Percentiles rank a stretch among this genome's conserved stretches.
These are phyloP conservation scores for Populus hybrid DNA, from an alignment of 441 rosid species.

Conservation along the genomic window DNA sequence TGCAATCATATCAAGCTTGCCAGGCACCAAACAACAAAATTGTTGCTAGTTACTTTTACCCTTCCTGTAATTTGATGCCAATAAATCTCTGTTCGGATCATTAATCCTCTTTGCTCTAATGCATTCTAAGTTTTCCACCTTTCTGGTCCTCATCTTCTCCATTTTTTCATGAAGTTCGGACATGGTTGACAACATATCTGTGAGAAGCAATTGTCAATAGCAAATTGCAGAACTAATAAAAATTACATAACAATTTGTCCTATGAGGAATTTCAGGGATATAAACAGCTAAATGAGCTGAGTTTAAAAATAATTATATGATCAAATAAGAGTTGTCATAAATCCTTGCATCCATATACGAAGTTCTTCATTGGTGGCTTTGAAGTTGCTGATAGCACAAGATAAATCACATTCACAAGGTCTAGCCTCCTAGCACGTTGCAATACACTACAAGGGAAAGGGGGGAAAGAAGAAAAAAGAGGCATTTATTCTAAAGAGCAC, in stretches of 20 bases:
- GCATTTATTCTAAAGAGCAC: background rate
- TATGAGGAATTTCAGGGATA: background rate
- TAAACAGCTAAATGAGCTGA: background rate
- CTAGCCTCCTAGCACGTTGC: background rate
- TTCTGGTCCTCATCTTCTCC: constrained; percentile 35
- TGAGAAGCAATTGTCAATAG: constrained; percentile 20
- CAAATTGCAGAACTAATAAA: background rate
- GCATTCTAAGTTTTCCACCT: constrained; percentile 30
- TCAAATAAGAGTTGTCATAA: background rate
- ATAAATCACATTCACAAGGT: background rate
- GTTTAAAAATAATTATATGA: background rate
- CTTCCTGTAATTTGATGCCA: constrained; percentile 22
- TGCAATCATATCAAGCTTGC: background rate
- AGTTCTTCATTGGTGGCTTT: background rate
- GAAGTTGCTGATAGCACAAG: background rate
- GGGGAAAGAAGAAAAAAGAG: background rate
- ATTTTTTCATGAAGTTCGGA: constrained; percentile 54
- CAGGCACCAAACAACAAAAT: background rate
- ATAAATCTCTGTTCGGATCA: constrained; percentile 31
- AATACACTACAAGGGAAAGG: background rate
- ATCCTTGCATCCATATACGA: background rate
- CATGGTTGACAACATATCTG: constrained; percentile 60
- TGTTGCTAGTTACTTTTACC: constrained; percentile 22
- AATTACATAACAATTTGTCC: background rate
- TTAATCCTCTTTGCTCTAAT: constrained; percentile 31